A percentile compares a stretch with the other conserved stretches of the same genome.
Evolutionary conservation across 305 asterid genomes (phyloP).

Genomic region (Fraxinus ornus): DNA sequence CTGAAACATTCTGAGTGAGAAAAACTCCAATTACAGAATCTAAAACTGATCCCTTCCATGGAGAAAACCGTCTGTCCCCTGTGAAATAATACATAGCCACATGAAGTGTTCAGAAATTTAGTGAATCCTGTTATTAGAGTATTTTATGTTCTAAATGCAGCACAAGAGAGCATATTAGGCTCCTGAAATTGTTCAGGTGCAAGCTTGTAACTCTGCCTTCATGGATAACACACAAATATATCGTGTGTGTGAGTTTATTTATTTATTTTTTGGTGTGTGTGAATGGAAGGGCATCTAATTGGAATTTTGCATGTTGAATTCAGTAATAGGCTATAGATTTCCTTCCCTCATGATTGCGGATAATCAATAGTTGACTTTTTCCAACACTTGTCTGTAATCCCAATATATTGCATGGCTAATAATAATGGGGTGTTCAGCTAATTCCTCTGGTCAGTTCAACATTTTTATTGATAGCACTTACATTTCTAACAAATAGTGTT

Average conservation of each 20-base stretch:
- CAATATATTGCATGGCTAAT: background rate
- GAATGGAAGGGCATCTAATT: background rate
- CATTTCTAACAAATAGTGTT: background rate
- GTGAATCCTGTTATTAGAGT: background rate
- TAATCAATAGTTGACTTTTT: background rate
- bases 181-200: background rate
- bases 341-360: background rate
- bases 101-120: constrained; percentile 8
- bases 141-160: background rate
- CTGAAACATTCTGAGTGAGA: constrained; percentile 87
- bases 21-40: constrained; percentile 28
- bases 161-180: background rate
- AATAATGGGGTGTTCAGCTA: constrained; percentile 12
- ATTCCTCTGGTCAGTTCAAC: constrained; percentile 10
- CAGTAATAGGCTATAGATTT: background rate
- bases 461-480: background rate
- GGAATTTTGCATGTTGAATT: background rate
- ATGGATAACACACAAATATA: background rate
- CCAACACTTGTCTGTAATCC: background rate
- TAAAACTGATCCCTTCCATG: constrained; percentile 28
- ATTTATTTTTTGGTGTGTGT: background rate
- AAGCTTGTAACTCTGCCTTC: background rate
- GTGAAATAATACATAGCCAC: constrained; percentile 25
- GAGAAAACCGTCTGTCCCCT: constrained; percentile 29
- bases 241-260: background rate